phyloP scores from a whole-genome alignment of 2,329 filamentous ascomycete species.

The Colletotrichum coccodes region DNA sequence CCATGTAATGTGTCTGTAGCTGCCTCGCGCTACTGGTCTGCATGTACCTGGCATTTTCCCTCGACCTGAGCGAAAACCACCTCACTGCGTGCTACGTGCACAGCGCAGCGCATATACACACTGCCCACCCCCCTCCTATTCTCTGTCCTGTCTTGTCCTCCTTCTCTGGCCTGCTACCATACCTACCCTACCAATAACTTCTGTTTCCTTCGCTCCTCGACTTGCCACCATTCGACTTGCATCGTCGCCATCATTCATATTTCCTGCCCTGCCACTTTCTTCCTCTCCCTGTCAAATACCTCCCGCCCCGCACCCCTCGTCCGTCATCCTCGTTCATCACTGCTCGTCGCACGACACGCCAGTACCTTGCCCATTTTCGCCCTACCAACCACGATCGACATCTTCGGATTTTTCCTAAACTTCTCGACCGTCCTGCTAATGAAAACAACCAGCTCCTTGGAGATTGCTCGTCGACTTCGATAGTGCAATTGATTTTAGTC shows the following conservation, averaged over 20 bases:
- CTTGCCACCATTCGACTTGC: slow-evolving; percentile 32
- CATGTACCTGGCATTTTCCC: slow-evolving; percentile 40
- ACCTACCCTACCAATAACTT: slow-evolving; percentile 10
- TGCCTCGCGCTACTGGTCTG: slow-evolving; percentile 35
- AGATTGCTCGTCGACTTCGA: slow-evolving; percentile 11
- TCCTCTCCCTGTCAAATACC: slow-evolving; percentile 31
- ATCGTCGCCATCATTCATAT: slow-evolving; percentile 35
- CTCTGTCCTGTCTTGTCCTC: slow-evolving; percentile 25
- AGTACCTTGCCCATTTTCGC: slow-evolving; percentile 18
- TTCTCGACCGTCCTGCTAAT: slow-evolving; percentile 15
- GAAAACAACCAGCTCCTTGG: slow-evolving; percentile 1
- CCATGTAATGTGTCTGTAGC: slow-evolving; percentile 6
- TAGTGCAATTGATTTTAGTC: background rate
- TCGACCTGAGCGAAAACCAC: slow-evolving; percentile 27
- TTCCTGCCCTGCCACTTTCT: slow-evolving; percentile 32
- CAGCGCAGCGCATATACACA: slow-evolving; percentile 32
- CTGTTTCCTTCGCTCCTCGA: slow-evolving; percentile 20
- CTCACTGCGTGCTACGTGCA: slow-evolving; percentile 33
- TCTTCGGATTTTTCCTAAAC: background rate
- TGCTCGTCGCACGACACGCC: slow-evolving; percentile 30
- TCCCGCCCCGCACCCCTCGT: slow-evolving; percentile 33
- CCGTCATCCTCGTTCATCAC: slow-evolving; percentile 32
- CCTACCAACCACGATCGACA: slow-evolving; percentile 15
- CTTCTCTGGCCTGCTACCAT: slow-evolving; percentile 19
- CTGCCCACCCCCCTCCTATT: slow-evolving; percentile 26